Base-by-base conservation (phyloP, 805 yeast genomes). In the Myxozyma monticola region DNA sequence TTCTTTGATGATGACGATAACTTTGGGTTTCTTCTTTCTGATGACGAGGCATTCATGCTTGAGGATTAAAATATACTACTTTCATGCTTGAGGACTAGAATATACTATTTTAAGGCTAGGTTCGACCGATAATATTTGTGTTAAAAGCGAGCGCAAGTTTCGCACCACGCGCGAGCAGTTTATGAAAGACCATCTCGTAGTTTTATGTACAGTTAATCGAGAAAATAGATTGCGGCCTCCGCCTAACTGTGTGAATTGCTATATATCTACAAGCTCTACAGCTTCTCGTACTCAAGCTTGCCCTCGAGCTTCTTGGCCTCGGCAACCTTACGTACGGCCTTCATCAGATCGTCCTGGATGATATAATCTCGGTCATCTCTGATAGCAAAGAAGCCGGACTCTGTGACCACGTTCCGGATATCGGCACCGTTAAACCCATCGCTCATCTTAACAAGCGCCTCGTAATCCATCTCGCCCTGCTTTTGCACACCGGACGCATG, bases 371-470 rank as follows among this genome's bases (percentile, higher is more conserved):
- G 83, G 67, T 93, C 99, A 65, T 93, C 97, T 72, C 99, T 81
- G 62, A 93, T 93, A 46, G 99, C 98, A 62, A 90, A 88, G 73
- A 93, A 93, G 1, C 99, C 99, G 24, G 97, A 96, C 73, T 91
- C 99, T n/a, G 99, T 91, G 29, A 90, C 79, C 52, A 93, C 96
- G 68, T 91, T 91, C 70, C 99, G 83, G 62, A 91, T 84, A 77
- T 91, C 99, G 4, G 98, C 98, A 74, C 99, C 99, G 71, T 91
- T 91, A 73, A 93, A 93, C 1, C 98, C 98, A 71, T 91, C 99
- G 69, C 95, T 85, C 98, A 93, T 93, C 74, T 93, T 93, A 34
- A 91, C 98, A 30, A 88, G 85, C 2, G 61, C 61, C 30, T 93
- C 98, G 63, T 88, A 89, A 73, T 93, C 99, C 69, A 93, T 86